phyloP scores from a whole-genome alignment of 441 rosid genomes.

The Bruguiera hainesii region DNA sequence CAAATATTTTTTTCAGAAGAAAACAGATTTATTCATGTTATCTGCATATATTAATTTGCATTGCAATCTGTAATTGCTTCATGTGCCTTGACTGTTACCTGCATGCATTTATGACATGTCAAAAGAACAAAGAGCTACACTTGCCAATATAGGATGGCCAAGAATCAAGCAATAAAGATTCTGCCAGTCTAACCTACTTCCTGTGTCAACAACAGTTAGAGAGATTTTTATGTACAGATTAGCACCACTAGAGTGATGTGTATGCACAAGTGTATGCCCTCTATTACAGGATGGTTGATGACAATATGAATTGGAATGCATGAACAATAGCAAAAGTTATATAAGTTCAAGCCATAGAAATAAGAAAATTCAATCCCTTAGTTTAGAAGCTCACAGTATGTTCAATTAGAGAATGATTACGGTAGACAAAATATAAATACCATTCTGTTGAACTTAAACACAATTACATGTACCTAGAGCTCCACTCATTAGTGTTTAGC shows the following conservation, averaged over 20 bases:
- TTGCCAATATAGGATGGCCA: background rate
- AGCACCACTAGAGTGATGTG: background rate
- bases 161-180: background rate
- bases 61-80: background rate
- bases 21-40: background rate
- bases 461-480: no score
- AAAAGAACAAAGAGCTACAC: background rate
- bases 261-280: background rate
- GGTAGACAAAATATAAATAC: background rate
- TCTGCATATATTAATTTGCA: background rate
- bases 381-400: background rate
- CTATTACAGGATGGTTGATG: background rate
- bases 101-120: background rate
- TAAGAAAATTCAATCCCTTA: background rate
- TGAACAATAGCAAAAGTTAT: no score
- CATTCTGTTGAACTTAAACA: background rate
- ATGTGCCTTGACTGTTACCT: slow-evolving; percentile 3
- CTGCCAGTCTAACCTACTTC: slow-evolving; percentile 3
- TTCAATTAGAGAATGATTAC: background rate
- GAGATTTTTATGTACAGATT: background rate
- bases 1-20: background rate
- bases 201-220: background rate
- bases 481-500: no score
- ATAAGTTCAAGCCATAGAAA: background rate
- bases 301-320: background rate